Evolutionary conservation across 768 basidiomycete species (phyloP).

Genomic region (Suillus variegatus): DNA sequence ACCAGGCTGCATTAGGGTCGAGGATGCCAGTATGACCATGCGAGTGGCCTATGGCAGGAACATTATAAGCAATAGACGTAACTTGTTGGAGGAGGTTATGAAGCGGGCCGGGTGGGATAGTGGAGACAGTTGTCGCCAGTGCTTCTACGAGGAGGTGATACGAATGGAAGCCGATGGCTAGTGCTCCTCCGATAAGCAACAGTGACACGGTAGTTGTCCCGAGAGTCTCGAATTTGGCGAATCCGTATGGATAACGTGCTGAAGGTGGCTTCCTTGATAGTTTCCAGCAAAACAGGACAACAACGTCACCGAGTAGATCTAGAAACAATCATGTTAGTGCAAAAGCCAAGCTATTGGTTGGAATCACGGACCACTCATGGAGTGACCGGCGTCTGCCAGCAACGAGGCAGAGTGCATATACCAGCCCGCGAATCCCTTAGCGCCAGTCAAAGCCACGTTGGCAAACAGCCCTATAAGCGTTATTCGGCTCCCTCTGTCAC

Average conservation of each 20-base stretch:
- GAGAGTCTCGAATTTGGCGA: conserved; percentile 93
- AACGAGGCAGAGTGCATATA: conserved; percentile 88
- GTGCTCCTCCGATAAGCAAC: conserved; percentile 80
- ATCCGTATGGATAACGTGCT: conserved; percentile 80
- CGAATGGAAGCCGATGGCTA: conserved; percentile 89
- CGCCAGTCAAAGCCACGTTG: conserved; percentile 78
- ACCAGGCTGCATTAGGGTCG: conserved; percentile 97
- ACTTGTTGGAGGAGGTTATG: conserved; percentile 64
- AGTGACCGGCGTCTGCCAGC: conserved; percentile 93
- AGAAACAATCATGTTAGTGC: conserved; percentile 12
- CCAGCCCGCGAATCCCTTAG: conserved; percentile 89
- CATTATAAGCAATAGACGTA: conserved; percentile 53
- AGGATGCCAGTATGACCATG: conserved; percentile 59
- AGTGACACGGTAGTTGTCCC: conserved; percentile 91
- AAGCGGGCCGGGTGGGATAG: conserved; percentile 62
- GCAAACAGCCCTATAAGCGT: conserved; percentile 82
- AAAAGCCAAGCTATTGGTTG: background rate
- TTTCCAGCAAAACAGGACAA: conserved; percentile 87
- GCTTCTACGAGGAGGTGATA: conserved; percentile 79
- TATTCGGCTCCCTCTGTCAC: conserved; percentile 79
- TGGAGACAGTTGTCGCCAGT: conserved; percentile 63
- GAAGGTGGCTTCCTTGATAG: conserved; percentile 83
- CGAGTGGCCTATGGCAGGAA: conserved; percentile 53
- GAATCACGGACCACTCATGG: conserved; percentile 67
- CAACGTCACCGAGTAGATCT: conserved; percentile 90